Percentiles rank a stretch among this genome's conserved stretches.
phyloP scores from a whole-genome alignment of 2,329 filamentous ascomycete genomes.

The Pseudogymnoascus verrucosus region DNA sequence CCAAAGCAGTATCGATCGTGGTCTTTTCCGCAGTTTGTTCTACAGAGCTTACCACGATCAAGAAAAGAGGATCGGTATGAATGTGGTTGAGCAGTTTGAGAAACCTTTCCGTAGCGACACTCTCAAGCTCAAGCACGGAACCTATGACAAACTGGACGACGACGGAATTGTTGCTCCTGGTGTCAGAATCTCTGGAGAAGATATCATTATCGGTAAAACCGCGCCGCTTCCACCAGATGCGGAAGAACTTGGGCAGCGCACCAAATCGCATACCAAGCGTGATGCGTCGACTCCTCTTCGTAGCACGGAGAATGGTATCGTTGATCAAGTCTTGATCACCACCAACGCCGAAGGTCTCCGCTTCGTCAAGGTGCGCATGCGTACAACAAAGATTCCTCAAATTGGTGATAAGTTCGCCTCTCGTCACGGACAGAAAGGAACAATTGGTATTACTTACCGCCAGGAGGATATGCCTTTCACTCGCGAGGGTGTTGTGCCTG shows the following conservation, averaged over 20 bases:
- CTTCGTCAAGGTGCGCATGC: constrained; percentile 94
- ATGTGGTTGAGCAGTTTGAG: constrained; percentile 88
- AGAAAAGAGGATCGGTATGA: constrained; percentile 92
- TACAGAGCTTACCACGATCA: constrained; percentile 96
- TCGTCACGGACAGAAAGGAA: constrained; percentile 98
- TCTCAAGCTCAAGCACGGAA: constrained; percentile 84
- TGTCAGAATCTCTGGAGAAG: constrained; percentile 89
- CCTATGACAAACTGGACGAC: constrained; percentile 94
- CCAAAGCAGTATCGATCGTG: constrained; percentile 96
- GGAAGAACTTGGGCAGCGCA: constrained; percentile 88
- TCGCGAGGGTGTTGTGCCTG: constrained; percentile 80
- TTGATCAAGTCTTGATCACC: constrained; percentile 87
- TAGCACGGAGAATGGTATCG: constrained; percentile 93
- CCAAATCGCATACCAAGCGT: constrained; percentile 81
- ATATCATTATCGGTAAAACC: constrained; percentile 99
- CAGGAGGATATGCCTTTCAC: constrained; percentile 99
- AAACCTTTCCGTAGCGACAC: constrained; percentile 87
- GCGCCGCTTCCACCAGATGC: constrained; percentile 88
- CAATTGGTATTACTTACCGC: constrained; percentile 95
- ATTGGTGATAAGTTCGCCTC: constrained; percentile 99
- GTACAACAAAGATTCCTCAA: constrained; percentile 95
- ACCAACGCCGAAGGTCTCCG: constrained; percentile 91
- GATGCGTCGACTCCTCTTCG: constrained; percentile 92
- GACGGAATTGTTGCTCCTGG: constrained; percentile 93
- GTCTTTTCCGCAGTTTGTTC: constrained; percentile 94